Percentiles rank a stretch among this genome's conserved stretches.
phyloP scores from a whole-genome alignment of 805 yeast genomes.

The Yarrowia alimentaria region DNA sequence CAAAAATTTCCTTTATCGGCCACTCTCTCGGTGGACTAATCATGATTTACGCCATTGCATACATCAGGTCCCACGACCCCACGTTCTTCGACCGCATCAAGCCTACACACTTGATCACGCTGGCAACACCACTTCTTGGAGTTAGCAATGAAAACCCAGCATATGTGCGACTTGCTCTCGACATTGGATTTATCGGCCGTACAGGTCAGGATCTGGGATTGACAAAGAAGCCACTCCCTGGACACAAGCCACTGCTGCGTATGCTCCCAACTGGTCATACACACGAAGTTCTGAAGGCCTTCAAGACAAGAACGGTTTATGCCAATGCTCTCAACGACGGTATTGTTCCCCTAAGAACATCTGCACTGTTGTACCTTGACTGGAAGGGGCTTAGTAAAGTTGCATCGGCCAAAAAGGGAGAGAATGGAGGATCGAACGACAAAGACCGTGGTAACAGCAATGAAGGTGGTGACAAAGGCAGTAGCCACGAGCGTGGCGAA shows the following conservation, averaged over 20 bases:
- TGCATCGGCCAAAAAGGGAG: conserved; percentile 39
- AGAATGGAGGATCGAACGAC: conserved; percentile 11
- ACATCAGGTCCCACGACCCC: conserved; percentile 62
- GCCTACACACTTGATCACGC: conserved; percentile 75
- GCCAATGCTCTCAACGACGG: conserved; percentile 94
- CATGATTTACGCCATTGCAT: conserved; percentile 87
- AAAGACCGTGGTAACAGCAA: conserved; percentile 31
- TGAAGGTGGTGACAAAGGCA: conserved; percentile 29
- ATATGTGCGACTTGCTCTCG: conserved; percentile 77
- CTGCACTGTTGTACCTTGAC: conserved; percentile 80
- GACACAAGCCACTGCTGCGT: conserved; percentile 62
- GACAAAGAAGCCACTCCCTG: conserved; percentile 41
- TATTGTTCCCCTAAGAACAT: conserved; percentile 88
- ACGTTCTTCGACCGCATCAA: conserved; percentile 59
- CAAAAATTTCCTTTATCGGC: conserved; percentile 78
- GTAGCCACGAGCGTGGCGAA: neutral
- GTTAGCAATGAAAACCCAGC: conserved; percentile 84
- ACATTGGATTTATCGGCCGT: conserved; percentile 85
- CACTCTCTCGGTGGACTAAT: conserved; percentile 93
- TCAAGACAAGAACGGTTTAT: conserved; percentile 72
- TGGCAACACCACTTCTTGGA: conserved; percentile 90
- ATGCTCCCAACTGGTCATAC: conserved; percentile 76
- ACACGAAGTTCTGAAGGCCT: conserved; percentile 57
- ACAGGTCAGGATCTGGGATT: conserved; percentile 91
- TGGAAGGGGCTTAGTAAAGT: conserved; percentile 70